These are phyloP conservation scores for Spergularia marina DNA, from an alignment of 148 eudicot species.

Conservation along the genomic window DNA sequence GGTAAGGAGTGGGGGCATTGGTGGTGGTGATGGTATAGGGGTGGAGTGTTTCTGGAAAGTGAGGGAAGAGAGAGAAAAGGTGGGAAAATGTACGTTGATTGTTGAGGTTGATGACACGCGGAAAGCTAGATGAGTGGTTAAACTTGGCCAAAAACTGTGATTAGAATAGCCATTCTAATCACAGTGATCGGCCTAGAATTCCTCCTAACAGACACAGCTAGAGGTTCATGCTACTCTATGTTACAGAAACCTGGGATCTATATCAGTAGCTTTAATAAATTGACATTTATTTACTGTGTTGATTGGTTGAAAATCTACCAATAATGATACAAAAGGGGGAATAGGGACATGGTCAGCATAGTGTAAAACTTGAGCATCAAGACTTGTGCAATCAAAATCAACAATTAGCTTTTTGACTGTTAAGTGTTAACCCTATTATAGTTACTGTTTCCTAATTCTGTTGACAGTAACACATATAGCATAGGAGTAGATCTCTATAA, in stretches of 20 bases:
- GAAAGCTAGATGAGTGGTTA: no score
- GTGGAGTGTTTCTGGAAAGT: no score
- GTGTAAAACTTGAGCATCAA: slow-evolving; percentile 26
- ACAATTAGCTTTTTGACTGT: slow-evolving; percentile 31
- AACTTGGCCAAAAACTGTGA: no score
- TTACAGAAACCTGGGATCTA: not conserved
- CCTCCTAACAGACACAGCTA: no score
- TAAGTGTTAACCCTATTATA: slow-evolving; percentile 20
- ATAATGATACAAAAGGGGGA: slow-evolving; percentile 22
- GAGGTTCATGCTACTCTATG: not conserved
- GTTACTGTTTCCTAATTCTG: slow-evolving; percentile 15
- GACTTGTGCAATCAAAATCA: slow-evolving; percentile 27
- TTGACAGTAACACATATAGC: not conserved
- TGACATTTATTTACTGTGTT: slow-evolving; percentile 2
- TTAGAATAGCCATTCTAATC: no score
- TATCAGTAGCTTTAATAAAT: no score
- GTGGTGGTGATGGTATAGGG: no score
- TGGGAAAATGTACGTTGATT: no score
- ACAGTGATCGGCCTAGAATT: no score
- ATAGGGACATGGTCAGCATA: not conserved
- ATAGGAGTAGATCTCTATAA: not conserved
- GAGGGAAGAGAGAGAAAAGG: no score
- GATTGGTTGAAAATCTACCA: slow-evolving; percentile 16
- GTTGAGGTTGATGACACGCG: no score
- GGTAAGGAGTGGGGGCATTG: no score